Evolutionary conservation across 2,329 filamentous ascomycete genomes (phyloP).

Genomic region (Septoria petroselini): DNA sequence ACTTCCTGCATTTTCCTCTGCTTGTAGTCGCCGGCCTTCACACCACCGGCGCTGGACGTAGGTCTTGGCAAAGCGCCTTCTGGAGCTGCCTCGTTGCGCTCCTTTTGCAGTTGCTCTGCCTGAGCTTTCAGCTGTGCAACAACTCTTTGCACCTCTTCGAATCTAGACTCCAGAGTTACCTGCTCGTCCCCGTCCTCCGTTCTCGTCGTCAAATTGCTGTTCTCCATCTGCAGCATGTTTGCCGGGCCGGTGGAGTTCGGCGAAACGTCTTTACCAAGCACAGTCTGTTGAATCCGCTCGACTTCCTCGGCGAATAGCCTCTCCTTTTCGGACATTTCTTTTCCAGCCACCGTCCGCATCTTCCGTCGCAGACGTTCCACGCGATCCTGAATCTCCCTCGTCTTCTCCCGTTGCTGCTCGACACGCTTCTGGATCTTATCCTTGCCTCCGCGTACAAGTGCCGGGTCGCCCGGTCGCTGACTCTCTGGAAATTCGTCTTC

Average conservation of each 20-base stretch:
- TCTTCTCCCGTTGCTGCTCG: slow-evolving; percentile 53
- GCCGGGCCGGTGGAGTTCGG: slow-evolving; percentile 20
- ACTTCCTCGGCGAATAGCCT: slow-evolving; percentile 59
- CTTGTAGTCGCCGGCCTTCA: slow-evolving; percentile 49
- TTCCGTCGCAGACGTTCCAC: slow-evolving; percentile 59
- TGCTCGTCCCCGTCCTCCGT: slow-evolving; percentile 17
- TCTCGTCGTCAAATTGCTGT: slow-evolving; percentile 23
- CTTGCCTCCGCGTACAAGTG: slow-evolving; percentile 25
- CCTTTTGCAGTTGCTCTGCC: slow-evolving; percentile 30
- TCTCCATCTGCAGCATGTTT: slow-evolving; percentile 35
- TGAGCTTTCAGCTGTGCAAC: slow-evolving; percentile 32
- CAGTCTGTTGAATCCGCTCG: slow-evolving; percentile 40
- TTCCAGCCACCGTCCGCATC: slow-evolving; percentile 48
- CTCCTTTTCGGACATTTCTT: slow-evolving; percentile 62
- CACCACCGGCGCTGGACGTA: slow-evolving; percentile 53
- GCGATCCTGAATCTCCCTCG: slow-evolving; percentile 56
- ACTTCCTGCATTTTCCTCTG: slow-evolving; percentile 64
- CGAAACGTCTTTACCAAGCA: slow-evolving; percentile 31
- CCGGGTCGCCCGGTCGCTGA: slow-evolving; percentile 43
- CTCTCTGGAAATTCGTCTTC: slow-evolving; percentile 46
- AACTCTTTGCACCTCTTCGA: slow-evolving; percentile 30
- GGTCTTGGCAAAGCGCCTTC: slow-evolving; percentile 28
- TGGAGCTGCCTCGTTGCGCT: slow-evolving; percentile 34
- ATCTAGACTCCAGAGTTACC: slow-evolving; percentile 24
- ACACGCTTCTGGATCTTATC: slow-evolving; percentile 60